phyloP scores from a whole-genome alignment of 306 rosid species.

The Prunus padus region DNA sequence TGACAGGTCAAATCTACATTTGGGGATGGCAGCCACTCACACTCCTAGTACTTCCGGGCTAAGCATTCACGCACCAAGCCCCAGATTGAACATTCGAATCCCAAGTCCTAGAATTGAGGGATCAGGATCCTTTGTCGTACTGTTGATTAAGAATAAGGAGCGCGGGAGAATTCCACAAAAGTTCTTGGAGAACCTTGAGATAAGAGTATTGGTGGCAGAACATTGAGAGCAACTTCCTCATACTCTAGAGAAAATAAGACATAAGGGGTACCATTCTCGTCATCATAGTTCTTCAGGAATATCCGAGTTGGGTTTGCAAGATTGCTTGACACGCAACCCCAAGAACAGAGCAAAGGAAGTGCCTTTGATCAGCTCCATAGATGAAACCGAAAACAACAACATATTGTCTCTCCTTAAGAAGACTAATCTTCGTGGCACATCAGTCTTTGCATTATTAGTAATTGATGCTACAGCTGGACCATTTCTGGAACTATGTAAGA shows the following conservation, averaged over 20 bases:
- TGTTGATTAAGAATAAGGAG: slow-evolving; percentile 29
- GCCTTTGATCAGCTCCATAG: slow-evolving; percentile 15
- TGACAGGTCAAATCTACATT: neutral
- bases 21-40: neutral
- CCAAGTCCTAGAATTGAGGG: slow-evolving; percentile 41
- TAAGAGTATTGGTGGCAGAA: slow-evolving; percentile 29
- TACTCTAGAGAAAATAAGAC: slow-evolving; percentile 22
- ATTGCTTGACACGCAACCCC: slow-evolving; percentile 23
- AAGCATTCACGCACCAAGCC: slow-evolving; percentile 27
- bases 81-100: slow-evolving; percentile 24
- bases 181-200: slow-evolving; percentile 39
- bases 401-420: slow-evolving; percentile 27
- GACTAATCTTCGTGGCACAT: slow-evolving; percentile 11
- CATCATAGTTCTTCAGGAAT: slow-evolving; percentile 25
- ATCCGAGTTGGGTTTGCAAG: slow-evolving; percentile 21
- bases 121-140: slow-evolving; percentile 51
- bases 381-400: slow-evolving; percentile 22
- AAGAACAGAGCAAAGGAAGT: slow-evolving; percentile 4
- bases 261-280: slow-evolving; percentile 2
- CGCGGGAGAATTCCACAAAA: slow-evolving; percentile 18
- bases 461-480: slow-evolving; percentile 34
- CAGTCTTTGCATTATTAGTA: slow-evolving; percentile 29
- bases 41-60: neutral
- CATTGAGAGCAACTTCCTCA: slow-evolving; percentile 29
- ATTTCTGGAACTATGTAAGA: slow-evolving; percentile 10